Percentiles rank a stretch among this genome's conserved stretches.
phyloP scores from a whole-genome alignment of 2,329 filamentous ascomycete species.

The Decorospora gaudefroyi region DNA sequence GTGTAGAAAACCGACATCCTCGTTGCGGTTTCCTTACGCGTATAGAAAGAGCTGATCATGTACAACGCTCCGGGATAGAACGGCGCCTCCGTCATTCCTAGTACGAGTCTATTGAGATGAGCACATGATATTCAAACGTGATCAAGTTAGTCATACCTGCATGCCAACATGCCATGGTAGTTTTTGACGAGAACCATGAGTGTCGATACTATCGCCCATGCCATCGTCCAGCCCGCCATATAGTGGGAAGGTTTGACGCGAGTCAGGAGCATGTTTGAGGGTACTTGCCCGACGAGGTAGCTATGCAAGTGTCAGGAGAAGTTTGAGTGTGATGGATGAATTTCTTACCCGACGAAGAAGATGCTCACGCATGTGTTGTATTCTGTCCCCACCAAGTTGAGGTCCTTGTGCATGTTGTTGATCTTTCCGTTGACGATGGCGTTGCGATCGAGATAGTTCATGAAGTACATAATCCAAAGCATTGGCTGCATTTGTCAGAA shows the following conservation, averaged over 20 bases:
- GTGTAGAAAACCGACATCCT: constrained; percentile 45
- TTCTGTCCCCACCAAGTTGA: constrained; percentile 55
- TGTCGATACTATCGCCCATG: constrained; percentile 44
- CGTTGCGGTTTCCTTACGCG: constrained; percentile 41
- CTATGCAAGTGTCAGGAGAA: constrained; percentile 29
- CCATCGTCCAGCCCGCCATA: constrained; percentile 40
- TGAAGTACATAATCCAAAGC: constrained; percentile 29
- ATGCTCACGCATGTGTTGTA: constrained; percentile 65
- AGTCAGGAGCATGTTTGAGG: constrained; percentile 52
- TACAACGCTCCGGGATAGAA: constrained; percentile 44
- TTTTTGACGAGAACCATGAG: constrained; percentile 34
- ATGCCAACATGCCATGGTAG: constrained; percentile 41
- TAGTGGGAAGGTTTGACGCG: constrained; percentile 36
- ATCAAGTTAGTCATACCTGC: constrained; percentile 11
- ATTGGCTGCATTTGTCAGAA: constrained; percentile 3
- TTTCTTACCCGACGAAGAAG: constrained; percentile 56
- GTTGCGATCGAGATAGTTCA: constrained; percentile 60
- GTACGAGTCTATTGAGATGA: not conserved
- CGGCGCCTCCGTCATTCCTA: not conserved
- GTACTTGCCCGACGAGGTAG: constrained; percentile 41
- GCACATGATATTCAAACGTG: not conserved
- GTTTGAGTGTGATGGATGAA: constrained; percentile 8
- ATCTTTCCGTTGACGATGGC: constrained; percentile 63
- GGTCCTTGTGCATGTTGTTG: constrained; percentile 31
- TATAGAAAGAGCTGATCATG: constrained; percentile 47